Evolutionary conservation across 78 protist genomes (phyloP).

Genomic region (Dictyostelium capitatum): DNA sequence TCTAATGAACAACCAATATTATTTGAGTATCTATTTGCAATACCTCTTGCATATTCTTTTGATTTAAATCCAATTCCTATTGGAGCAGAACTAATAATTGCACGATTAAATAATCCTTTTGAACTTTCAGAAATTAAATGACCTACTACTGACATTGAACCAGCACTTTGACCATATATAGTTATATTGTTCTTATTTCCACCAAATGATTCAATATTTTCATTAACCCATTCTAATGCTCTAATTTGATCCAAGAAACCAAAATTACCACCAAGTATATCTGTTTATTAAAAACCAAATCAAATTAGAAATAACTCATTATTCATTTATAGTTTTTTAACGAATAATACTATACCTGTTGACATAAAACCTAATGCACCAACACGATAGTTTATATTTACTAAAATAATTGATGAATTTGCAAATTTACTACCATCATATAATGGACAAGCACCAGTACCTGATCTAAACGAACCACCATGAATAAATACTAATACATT

Average conservation of each 20-base stretch:
- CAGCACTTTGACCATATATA: conserved; percentile 23
- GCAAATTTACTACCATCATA: conserved; percentile 19
- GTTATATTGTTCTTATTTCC: conserved; percentile 78
- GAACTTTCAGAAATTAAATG: conserved; percentile 66
- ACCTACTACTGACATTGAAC: conserved; percentile 29
- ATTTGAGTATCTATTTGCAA: conserved; percentile 7
- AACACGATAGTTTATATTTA: conserved; percentile 46
- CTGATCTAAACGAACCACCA: conserved; percentile 1
- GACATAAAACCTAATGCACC: conserved; percentile 53
- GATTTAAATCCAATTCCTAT: conserved; percentile 24
- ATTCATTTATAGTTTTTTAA: too few species aligned
- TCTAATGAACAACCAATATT: conserved; percentile 29
- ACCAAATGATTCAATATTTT: conserved; percentile 85
- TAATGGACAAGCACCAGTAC: conserved; percentile 24
- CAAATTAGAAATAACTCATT: too few species aligned
- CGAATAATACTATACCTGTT: too few species aligned
- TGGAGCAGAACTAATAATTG: conserved; percentile 8
- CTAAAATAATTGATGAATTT: conserved; percentile 53
- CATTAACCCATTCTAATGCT: conserved; percentile 87
- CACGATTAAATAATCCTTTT: conserved; percentile 63
- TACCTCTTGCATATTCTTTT: not conserved
- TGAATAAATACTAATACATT: conserved; percentile 4
- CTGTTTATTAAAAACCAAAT: not conserved
- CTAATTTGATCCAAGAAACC: conserved; percentile 87
- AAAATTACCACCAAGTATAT: conserved; percentile 75